Evolutionary conservation across 148 eudicot species (phyloP), one percentile per base, ranked within the genome.

Genomic region (Camellia lanceoleosa): DNA sequence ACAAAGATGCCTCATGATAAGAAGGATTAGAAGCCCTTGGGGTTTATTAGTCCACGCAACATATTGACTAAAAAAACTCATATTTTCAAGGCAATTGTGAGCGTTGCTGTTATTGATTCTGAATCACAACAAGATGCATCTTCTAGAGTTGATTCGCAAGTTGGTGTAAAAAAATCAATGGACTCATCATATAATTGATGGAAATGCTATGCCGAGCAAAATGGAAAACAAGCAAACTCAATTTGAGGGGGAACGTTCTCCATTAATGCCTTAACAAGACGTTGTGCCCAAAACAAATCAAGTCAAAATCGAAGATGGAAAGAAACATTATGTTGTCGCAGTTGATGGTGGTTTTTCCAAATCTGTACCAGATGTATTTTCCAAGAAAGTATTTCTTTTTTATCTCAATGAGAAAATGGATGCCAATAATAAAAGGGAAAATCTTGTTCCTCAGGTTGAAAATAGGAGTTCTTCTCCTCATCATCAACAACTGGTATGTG

Each of bases 1-100:
- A 86, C 86, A 76, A 86, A 85, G 82, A 74, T 72, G 23, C 74
- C 67, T 83, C 85, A 76, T 70, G 89, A 80, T 14, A 85, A 86
- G 23, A 23, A 23, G 71, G 83, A 82, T 6, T 84, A 79, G 23
- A 83, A 76, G 70, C 82, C 82, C 58, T 3, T 43, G 58, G 86
- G 73, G 64, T 74, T 69, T 38, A 71, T 43, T 47, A 41, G 42
- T 62, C 76, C 76, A 2, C 56, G 51, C 71, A 81, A 72, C 23
- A 23, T 23, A 74, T 68, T 74, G 77, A 74, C 80, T 60, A 87
- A 87, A 85, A 89, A 80, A 71, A 47, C 70, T 4, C 81, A 66
- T 70, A 70, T 79, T 67, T 66, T 72, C n/a, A 79, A 79, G 73
- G 81, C 44, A 79, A 79, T 70, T 63, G 68, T 42, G 54, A 60